A percentile compares a stretch with the other conserved stretches of the same genome.
Evolutionary conservation across 768 basidiomycete species (phyloP).

Genomic region (Russula emetica): DNA sequence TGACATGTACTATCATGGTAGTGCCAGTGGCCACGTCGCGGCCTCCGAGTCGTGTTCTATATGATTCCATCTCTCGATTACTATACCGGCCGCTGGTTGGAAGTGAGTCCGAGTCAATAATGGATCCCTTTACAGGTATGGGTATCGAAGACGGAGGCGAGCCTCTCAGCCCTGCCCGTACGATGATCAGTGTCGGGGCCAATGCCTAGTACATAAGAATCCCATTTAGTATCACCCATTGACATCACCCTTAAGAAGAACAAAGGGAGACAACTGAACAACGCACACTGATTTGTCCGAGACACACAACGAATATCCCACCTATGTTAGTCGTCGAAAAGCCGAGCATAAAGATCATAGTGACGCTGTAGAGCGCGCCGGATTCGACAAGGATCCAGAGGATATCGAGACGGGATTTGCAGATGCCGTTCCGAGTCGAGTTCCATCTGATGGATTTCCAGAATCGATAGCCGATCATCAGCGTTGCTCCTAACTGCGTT

Average conservation of each 20-base stretch:
- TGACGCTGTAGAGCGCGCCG: conserved; percentile 20
- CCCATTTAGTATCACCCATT: background rate
- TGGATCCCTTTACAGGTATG: conserved; percentile 5
- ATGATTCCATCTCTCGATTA: background rate
- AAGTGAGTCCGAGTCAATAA: background rate
- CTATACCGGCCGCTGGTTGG: background rate
- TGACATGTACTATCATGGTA: background rate
- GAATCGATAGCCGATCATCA: conserved; percentile 17
- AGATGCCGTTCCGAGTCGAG: background rate
- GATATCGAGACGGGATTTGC: background rate
- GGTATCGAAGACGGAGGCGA: background rate
- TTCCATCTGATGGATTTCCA: conserved; percentile 2
- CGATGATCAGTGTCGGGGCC: conserved; percentile 19
- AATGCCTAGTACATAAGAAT: conserved; percentile 1
- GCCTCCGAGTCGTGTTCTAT: background rate
- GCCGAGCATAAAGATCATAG: conserved; percentile 7
- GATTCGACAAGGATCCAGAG: conserved; percentile 24
- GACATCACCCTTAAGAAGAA: too few species aligned
- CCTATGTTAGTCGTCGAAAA: conserved; percentile 13
- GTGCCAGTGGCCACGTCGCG: too few species aligned
- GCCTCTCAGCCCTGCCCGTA: conserved; percentile 7
- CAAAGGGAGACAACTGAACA: too few species aligned
- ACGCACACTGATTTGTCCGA: conserved; percentile 23
- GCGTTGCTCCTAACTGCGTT: conserved; percentile 19
- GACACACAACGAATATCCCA: background rate